Base-by-base conservation (phyloP, 768 basidiomycete genomes). In the Pulveroboletus sp. region DNA sequence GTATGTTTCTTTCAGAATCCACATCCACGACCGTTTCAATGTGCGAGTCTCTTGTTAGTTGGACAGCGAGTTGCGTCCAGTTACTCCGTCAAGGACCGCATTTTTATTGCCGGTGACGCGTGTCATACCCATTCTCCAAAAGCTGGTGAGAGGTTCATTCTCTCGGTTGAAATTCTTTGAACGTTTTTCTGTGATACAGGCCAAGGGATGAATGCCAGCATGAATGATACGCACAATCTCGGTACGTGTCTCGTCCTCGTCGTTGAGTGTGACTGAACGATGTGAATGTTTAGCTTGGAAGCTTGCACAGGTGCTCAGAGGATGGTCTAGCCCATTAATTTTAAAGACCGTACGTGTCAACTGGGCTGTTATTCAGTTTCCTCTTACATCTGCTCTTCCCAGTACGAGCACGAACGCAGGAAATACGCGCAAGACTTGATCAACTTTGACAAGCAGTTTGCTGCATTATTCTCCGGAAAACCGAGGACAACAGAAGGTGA, bases 101-200 rank as follows among this genome's bases (percentile, higher is more conserved):
- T 87, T 2, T 89, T 90, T 63, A 87, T 90, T 47, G 82, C 80
- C 1, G 87, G 87, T 0, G 87, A 88, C 61, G 87, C 85, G 0
- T 87, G 84, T 49, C 83, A 83, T 59, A 83, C 81, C 1, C 82
- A 82, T 64, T 83, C 79, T 0, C 81, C 82, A 0, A 85, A 84
- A 68, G 81, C 80, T 51, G 80, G 82, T 80, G 38, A 36, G 69
- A 40, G 7, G 3, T 1, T 43, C 31, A 12, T 5, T 14, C 9
- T 37, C 16, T 27, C 5, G 34, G 16, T 2, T 20, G 16, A 24
- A 25, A 33, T 24, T 33, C 19, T 13, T 14, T 4, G 21, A 38
- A 24, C 17, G 37, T 31, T 47, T 19, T 35, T 42, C 34, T 16
- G 0, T n/a, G 40, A 11, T 51, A 25, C 27, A 82, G 81, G 85